Evolutionary conservation across 805 yeast genomes (phyloP).

Genomic region (Suhomyces kilbournensis): DNA sequence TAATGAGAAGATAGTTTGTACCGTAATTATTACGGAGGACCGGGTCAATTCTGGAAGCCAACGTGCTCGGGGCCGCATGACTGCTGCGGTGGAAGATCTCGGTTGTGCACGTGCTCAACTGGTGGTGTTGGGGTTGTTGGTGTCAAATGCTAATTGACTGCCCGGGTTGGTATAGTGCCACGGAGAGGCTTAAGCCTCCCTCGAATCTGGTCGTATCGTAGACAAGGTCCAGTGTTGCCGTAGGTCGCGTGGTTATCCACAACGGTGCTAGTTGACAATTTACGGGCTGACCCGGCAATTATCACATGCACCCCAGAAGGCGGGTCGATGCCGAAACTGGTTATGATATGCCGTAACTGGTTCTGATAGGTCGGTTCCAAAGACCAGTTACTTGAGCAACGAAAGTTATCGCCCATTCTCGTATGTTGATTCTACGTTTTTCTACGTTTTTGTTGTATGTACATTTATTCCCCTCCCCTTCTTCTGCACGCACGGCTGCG

Average conservation of each 20-base stretch:
- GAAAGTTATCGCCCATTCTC: not conserved
- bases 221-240: too few species aligned
- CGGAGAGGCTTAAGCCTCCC: not conserved
- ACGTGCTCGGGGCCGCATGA: not conserved
- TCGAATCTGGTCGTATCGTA: not conserved
- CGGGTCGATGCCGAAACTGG: not conserved
- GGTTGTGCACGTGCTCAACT: not conserved
- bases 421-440: too few species aligned
- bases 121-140: not conserved
- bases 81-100: not conserved
- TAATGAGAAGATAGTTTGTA: too few species aligned
- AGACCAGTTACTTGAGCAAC: not conserved
- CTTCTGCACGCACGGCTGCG: not conserved
- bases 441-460: too few species aligned
- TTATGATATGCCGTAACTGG: not conserved
- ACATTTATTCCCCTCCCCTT: too few species aligned
- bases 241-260: too few species aligned
- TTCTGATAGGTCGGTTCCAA: too few species aligned
- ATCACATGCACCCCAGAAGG: not conserved
- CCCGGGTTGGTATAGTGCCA: not conserved
- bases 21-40: too few species aligned
- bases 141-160: not conserved
- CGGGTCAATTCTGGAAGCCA: not conserved
- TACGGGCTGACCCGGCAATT: too few species aligned
- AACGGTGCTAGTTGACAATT: too few species aligned